Conservation (phyloP, 2,329 filamentous ascomycete species). For the Aspergillus sp. region DNA sequence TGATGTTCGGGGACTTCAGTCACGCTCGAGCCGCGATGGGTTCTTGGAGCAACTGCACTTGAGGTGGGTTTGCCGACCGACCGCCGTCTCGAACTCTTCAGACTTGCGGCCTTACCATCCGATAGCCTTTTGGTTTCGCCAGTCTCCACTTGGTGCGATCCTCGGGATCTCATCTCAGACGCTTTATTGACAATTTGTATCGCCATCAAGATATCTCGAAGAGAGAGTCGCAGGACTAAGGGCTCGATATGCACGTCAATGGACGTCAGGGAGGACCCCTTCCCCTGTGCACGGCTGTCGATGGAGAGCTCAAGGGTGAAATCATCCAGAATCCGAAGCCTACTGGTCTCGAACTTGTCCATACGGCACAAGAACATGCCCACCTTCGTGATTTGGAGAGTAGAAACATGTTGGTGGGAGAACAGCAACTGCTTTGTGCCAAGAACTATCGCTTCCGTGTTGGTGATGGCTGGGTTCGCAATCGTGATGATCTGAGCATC, state of each 20-base stretch:
- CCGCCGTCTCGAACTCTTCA: slow-evolving; percentile 46
- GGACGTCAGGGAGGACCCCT: slow-evolving; percentile 64
- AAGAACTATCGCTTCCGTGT: slow-evolving; percentile 92
- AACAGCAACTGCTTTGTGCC: slow-evolving; percentile 91
- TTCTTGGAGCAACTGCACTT: slow-evolving; percentile 45
- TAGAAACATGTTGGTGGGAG: slow-evolving; percentile 90
- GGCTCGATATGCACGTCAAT: slow-evolving; percentile 89
- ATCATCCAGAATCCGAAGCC: slow-evolving; percentile 90
- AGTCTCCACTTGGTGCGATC: slow-evolving; percentile 47
- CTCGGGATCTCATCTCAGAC: slow-evolving; percentile 71
- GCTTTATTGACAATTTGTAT: slow-evolving; percentile 90
- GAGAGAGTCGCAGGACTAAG: slow-evolving; percentile 81
- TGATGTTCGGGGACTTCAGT: slow-evolving; percentile 36
- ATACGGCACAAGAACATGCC: slow-evolving; percentile 99
- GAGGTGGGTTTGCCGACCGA: slow-evolving; percentile 46
- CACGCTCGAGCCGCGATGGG: slow-evolving; percentile 45
- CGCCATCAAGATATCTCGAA: slow-evolving; percentile 91
- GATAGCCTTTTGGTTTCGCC: slow-evolving; percentile 56
- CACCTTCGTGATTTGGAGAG: slow-evolving; percentile 87
- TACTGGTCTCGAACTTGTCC: slow-evolving; percentile 91
- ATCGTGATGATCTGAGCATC: slow-evolving; percentile 96
- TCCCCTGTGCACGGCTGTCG: slow-evolving; percentile 66
- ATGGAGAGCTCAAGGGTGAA: slow-evolving; percentile 90
- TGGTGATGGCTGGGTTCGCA: slow-evolving; percentile 84
- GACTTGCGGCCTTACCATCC: slow-evolving; percentile 33